A percentile compares a stretch with the other conserved stretches of the same genome.
These are phyloP conservation scores for Metschnikowia baotianmanensis DNA, from an alignment of 805 yeast genomes.

Conservation along the genomic window DNA sequence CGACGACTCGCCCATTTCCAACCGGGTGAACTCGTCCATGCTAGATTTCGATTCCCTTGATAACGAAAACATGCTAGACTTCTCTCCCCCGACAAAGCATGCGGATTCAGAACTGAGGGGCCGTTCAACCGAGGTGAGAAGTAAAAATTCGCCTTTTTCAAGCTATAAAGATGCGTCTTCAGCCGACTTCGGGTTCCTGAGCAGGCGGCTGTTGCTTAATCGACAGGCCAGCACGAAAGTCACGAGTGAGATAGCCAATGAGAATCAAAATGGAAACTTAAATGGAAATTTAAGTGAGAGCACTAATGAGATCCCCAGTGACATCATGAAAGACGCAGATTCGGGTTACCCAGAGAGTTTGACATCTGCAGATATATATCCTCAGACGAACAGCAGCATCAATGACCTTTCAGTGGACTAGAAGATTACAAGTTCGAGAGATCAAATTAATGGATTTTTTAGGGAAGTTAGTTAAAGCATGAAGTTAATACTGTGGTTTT, in stretches of 20 bases:
- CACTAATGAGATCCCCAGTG: too few relatives aligned
- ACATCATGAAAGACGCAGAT: too few relatives aligned
- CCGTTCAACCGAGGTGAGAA: slow-evolving; percentile 1
- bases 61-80: slow-evolving; percentile 29
- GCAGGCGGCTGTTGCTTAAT: slow-evolving; percentile 32
- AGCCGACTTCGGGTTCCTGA: background rate
- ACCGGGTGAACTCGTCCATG: slow-evolving; percentile 24
- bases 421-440: too few relatives aligned
- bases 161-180: too few relatives aligned
- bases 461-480: too few relatives aligned
- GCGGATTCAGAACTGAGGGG: background rate
- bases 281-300: too few relatives aligned
- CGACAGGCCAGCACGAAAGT: slow-evolving; percentile 32
- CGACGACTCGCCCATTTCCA: slow-evolving; percentile 30
- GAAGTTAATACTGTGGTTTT: too few relatives aligned
- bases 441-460: too few relatives aligned
- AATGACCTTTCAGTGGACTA: background rate
- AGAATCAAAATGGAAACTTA: too few relatives aligned
- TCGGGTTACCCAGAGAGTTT: background rate
- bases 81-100: slow-evolving; percentile 29
- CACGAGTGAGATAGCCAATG: too few relatives aligned
- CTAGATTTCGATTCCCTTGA: slow-evolving; percentile 29
- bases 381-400: slow-evolving; percentile 1
- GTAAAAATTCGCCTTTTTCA: background rate
- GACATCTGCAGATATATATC: background rate